Evolutionary conservation across 2,329 filamentous ascomycete species (phyloP).

Genomic region (Aureobasidium namibiae): DNA sequence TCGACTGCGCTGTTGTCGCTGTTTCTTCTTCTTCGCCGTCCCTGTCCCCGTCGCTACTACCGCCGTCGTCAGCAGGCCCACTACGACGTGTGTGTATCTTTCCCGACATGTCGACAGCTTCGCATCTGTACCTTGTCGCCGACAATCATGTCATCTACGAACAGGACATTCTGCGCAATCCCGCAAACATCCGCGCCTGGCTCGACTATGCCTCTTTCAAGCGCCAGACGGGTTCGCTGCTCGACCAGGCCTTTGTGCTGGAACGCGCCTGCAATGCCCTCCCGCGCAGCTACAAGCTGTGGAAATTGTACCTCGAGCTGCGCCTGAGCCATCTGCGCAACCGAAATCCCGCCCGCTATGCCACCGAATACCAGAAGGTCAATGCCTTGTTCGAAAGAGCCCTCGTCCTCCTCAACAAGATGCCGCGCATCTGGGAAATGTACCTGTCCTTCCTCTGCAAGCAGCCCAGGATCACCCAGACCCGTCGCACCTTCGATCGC

Average conservation of each 20-base stretch:
- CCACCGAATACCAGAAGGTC: conserved; percentile 80
- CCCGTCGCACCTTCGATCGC: conserved; percentile 81
- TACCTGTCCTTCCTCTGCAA: conserved; percentile 84
- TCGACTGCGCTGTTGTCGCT: neutral
- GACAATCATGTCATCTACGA: conserved; percentile 94
- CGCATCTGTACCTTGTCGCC: conserved; percentile 45
- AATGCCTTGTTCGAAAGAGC: conserved; percentile 91
- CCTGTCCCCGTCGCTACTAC: neutral
- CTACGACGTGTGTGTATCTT: neutral
- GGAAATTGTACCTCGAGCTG: conserved; percentile 93
- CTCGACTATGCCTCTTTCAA: conserved; percentile 91
- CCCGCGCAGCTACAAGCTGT: conserved; percentile 93
- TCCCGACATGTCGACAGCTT: conserved; percentile 19
- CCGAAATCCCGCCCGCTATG: conserved; percentile 73
- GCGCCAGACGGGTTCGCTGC: conserved; percentile 69
- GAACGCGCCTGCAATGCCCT: conserved; percentile 85
- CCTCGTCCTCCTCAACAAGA: conserved; percentile 91
- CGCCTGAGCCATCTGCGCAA: conserved; percentile 58
- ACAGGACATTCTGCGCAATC: conserved; percentile 83
- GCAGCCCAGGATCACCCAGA: conserved; percentile 84
- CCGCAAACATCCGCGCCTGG: conserved; percentile 85
- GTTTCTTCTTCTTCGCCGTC: neutral
- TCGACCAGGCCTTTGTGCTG: conserved; percentile 81
- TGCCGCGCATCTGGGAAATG: conserved; percentile 98
- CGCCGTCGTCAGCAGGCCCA: neutral